Evolutionary conservation across 306 rosid species (phyloP), one percentile per base, ranked within the genome.

Genomic region (Gastrolobium villosum): DNA sequence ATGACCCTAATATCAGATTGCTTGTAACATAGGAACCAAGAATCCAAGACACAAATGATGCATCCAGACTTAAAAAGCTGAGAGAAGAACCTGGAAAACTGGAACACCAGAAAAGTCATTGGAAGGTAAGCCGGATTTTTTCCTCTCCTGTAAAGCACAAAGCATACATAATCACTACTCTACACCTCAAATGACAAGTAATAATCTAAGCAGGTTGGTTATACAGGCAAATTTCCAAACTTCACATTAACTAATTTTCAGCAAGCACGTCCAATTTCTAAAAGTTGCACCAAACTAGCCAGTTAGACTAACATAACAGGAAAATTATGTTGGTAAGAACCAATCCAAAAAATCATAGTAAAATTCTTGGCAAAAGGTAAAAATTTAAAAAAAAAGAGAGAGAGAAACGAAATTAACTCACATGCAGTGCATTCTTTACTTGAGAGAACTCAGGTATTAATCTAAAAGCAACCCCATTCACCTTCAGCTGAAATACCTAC

Each of bases 401-500:
- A 8, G 9, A 56, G 5, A 34, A 6, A 39, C 0, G 7, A 44
- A 7, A 32, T 10, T 39, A 11, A 79, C 91, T 77, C 78, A 94
- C 98, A 84, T 44, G 55, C 14, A 94, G 53, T 0, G 98, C 98
- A 75, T 92, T 81, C 81, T 85, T 83, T 14, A 94, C 86, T 85
- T 94, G 94, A 80, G 93, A 84, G 70, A 81, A 84, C 71, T 94
- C 97, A 0, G 98, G 98, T 79, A 94, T 86, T 86, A 94, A 83
- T 83, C 98, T 78, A 69, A 94, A 94, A 37, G 98, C 91, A 7
- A 94, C 94, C 30, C 98, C 98, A 83, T 92, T 59, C 54, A 90
- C 91, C 88, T 89, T 91, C 39, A 92, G 96, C 82, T 94, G 96
- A 87, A 94, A 89, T 32, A 92, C 96, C 98, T 94, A 79, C 63